Base-by-base conservation (phyloP, 352 stramenopile genomes). In the Phytophthora brassicae region DNA sequence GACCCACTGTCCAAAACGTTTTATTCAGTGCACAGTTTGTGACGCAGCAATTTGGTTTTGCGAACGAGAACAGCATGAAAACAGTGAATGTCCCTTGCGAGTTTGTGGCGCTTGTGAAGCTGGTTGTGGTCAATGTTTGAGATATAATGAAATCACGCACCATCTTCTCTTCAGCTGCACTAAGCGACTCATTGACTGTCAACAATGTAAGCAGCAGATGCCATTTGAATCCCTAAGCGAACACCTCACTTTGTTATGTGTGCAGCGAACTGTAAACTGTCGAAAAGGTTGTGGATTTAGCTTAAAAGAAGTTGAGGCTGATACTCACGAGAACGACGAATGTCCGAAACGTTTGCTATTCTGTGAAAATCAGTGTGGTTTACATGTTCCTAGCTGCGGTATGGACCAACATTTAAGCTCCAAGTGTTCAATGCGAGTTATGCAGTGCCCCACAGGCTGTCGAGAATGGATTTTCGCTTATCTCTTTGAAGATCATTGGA, bases 401-500 rank as follows among this genome's bases (percentile, higher is more conserved):
- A 54, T 89, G 19, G 62, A 75, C 13, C 47, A 66, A 1, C 84
- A 94, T 56, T 22, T 83, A 16, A 56, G 75, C 20, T 50, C 66
- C 1, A 48, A 81, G 47, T 94, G 85, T 31, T 39, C 68, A 3
- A 77, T 89, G 70, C 82, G 85, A 4, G 65, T 86, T 6, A 72
- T 92, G 14, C 46, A 72, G 41, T 94, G 82, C 56, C 79, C 85
- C 0, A 71, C 68, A 13, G 81, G 74, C 13, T 94, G 85, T 36
- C 60, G 70, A 12, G 77, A 88, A 26, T 50, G 58, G 24, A 72
- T 94, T 16, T 77, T 86, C 4, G 81, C 77, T 1, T 88, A 88
- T 58, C 65, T 91, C 41, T 65, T 72, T n/a, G 70, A 84, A 17
- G 54, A 66, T 4, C 85, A 94, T 56, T 79, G 71, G 70, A 75